Base-by-base conservation (phyloP, 2,329 filamentous ascomycete genomes). In the Pezicula neosporulosa region DNA sequence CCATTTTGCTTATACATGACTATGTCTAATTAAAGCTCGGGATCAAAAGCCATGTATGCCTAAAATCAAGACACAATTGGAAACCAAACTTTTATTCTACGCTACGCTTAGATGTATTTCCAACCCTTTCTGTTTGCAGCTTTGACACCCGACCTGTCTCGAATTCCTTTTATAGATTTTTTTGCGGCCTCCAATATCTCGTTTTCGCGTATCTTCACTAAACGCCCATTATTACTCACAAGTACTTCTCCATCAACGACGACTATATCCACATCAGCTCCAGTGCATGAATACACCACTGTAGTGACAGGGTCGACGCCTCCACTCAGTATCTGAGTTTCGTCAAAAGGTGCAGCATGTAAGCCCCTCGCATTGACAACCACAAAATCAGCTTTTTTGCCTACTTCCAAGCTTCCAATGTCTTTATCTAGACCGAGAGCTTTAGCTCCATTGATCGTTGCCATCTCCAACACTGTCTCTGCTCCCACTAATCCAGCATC, bases 381-480 rank as follows among this genome's bases (percentile, higher is more conserved):
- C 16, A 78, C 76, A 49, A 86, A 81, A 57, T 86, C 82, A 0
- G 83, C 83, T 56, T 74, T 69, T 61, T 77, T 69, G 0, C 81
- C 82, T 1, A 64, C 66, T 57, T 73, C 71, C 50, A 86, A 60
- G 47, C 70, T 76, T 0, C 83, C 83, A 0, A 78, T 70, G 62
- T 75, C 71, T 2, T 65, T 61, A 30, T 86, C 82, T 1, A 78
- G 55, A 0, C 76, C 75, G 27, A 80, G 57, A 0, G 76, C 76
- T 49, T 64, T 70, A 0, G 77, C 76, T 0, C 74, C 76, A 47
- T 76, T 72, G 53, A 78, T 75, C 0, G 77, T 79, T 0, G 75
- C 75, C 73, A 80, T 77, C 56, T 76, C 72, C 24, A 78, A 61
- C 2, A 74, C 75, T 0, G 66, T 64, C 51, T 77, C 71, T 0